These are phyloP conservation scores for Cladosporium velox DNA, from an alignment of 2,329 filamentous ascomycete species.

Conservation along the genomic window DNA sequence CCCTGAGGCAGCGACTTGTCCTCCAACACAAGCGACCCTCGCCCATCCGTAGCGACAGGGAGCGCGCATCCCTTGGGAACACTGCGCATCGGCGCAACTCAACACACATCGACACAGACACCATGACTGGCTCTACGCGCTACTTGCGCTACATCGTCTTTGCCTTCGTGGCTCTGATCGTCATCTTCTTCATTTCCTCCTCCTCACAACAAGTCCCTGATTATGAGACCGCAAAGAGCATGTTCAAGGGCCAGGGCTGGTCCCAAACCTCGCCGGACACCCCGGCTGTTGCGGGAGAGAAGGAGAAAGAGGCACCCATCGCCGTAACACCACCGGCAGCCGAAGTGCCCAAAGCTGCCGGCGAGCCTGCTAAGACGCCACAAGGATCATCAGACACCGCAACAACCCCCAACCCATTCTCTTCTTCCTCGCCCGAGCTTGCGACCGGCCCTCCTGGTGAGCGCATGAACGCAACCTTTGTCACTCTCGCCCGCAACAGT, in stretches of 20 bases:
- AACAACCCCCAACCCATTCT: conserved; percentile 37
- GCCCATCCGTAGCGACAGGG: background rate
- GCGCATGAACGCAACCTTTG: conserved; percentile 95
- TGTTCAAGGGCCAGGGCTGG: conserved; percentile 38
- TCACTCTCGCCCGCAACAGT: conserved; percentile 87
- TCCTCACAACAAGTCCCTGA: conserved; percentile 49
- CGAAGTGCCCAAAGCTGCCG: background rate
- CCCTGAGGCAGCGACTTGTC: background rate
- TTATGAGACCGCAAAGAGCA: conserved; percentile 27
- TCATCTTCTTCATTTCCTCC: conserved; percentile 81
- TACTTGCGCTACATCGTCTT: conserved; percentile 74
- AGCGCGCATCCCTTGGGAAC: conserved; percentile 16
- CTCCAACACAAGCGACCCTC: conserved; percentile 3
- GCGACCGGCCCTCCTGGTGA: conserved; percentile 60
- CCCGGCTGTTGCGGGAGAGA: background rate
- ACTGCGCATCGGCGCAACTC: conserved; percentile 13
- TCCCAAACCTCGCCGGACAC: conserved; percentile 5
- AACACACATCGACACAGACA: conserved; percentile 30
- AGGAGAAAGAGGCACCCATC: conserved; percentile 14
- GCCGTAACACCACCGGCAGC: background rate
- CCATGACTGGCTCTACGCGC: conserved; percentile 70
- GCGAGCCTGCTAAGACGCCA: background rate
- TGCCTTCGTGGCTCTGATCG: conserved; percentile 75
- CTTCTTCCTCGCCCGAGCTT: conserved; percentile 29
- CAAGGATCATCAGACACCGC: conserved; percentile 16